Percentiles rank a stretch among this genome's conserved stretches.
Conservation (phyloP, 345 rosid genomes). For the Microthlaspi erraticum region DNA sequence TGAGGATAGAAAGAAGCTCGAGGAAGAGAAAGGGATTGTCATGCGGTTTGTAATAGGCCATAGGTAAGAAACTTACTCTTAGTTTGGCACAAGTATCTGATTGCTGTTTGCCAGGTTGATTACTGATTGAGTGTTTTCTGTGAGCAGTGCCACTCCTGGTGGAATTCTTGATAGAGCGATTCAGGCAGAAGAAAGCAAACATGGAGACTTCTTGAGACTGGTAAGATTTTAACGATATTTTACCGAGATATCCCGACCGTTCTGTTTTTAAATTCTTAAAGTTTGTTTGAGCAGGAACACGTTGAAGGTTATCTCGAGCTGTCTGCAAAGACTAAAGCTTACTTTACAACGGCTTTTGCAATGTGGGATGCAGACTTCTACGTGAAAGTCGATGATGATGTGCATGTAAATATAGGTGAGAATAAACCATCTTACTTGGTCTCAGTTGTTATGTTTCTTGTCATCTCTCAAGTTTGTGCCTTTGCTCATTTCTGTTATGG, state of each 20-base stretch:
- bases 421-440: slow-evolving; percentile 7
- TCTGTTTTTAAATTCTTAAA: slow-evolving; percentile 1
- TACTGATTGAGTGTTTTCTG: slow-evolving; percentile 16
- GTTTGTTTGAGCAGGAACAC: slow-evolving; percentile 69
- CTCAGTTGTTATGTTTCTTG: slow-evolving; percentile 12
- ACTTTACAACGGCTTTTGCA: slow-evolving; percentile 84
- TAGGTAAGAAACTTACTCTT: slow-evolving; percentile 55
- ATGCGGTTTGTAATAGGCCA: slow-evolving; percentile 97
- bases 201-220: slow-evolving; percentile 96
- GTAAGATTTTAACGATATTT: slow-evolving; percentile 46
- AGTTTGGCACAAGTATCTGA: background rate
- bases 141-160: slow-evolving; percentile 80
- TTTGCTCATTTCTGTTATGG: slow-evolving; percentile 16
- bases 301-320: slow-evolving; percentile 97
- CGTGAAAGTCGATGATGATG: slow-evolving; percentile 97
- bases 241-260: background rate
- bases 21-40: slow-evolving; percentile 96
- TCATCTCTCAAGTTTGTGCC: slow-evolving; percentile 17
- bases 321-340: slow-evolving; percentile 89
- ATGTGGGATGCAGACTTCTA: slow-evolving; percentile 98
- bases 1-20: slow-evolving; percentile 81
- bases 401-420: slow-evolving; percentile 94
- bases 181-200: slow-evolving; percentile 92
- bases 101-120: background rate
- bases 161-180: slow-evolving; percentile 96